A percentile compares a stretch with the other conserved stretches of the same genome.
phyloP scores from a whole-genome alignment of 805 yeast species.

The Myxozyma lipomycoides region DNA sequence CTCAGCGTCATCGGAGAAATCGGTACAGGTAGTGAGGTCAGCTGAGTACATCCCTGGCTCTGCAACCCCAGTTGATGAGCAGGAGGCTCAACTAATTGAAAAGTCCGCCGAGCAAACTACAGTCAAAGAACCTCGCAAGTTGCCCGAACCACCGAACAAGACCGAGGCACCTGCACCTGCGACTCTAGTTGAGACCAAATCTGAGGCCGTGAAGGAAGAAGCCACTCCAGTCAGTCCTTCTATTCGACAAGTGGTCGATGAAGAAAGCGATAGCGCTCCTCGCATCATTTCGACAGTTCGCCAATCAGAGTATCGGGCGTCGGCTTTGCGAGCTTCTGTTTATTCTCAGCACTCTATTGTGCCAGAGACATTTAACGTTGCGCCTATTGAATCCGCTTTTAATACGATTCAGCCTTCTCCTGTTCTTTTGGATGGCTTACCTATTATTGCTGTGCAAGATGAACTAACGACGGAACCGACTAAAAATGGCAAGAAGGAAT shows the following conservation, averaged over 20 bases:
- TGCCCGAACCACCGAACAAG: no score
- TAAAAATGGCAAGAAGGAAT: background rate
- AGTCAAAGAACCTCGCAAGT: no score
- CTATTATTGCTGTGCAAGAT: background rate
- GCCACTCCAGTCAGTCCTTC: background rate
- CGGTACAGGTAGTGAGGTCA: background rate
- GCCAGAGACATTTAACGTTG: background rate
- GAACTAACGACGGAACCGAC: background rate
- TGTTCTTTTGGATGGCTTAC: background rate
- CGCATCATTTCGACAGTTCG: background rate
- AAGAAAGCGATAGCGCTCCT: background rate
- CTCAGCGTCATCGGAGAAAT: background rate
- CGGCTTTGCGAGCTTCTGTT: background rate
- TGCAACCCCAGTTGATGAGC: background rate
- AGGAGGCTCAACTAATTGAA: background rate
- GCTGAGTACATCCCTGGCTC: background rate
- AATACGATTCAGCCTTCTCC: background rate
- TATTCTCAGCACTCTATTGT: slow-evolving; percentile 1
- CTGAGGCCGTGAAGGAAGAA: background rate
- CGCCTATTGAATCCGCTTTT: background rate
- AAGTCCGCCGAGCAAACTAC: no score
- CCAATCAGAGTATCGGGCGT: background rate
- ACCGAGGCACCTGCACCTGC: background rate
- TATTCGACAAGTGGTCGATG: background rate
- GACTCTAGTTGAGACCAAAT: background rate